Percentiles rank a stretch among this genome's conserved stretches.
phyloP scores from a whole-genome alignment of 176 grass and related monocot genomes.

The Musa schizocarpa region DNA sequence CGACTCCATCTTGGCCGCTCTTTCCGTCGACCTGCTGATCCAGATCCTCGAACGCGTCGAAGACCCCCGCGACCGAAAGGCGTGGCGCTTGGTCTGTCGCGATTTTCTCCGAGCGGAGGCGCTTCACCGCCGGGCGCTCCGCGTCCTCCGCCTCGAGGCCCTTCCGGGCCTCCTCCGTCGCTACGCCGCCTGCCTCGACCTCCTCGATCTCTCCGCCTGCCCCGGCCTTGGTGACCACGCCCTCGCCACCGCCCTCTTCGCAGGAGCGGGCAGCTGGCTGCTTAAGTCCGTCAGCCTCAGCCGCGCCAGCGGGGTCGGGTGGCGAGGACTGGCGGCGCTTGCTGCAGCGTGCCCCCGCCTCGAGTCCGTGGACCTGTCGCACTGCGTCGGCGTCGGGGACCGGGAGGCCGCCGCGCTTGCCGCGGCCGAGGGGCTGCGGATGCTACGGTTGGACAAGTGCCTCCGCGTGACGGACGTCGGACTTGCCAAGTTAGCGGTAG shows the following conservation, averaged over 20 bases:
- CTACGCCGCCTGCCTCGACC: slow-evolving; percentile 34
- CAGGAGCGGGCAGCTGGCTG: background rate
- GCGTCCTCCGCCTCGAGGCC: slow-evolving; percentile 54
- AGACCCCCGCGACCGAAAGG: slow-evolving; percentile 58
- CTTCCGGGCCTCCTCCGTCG: slow-evolving; percentile 51
- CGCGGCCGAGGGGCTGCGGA: slow-evolving; percentile 29
- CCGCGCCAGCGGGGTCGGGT: slow-evolving; percentile 58
- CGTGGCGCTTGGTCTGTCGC: slow-evolving; percentile 66
- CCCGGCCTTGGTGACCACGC: slow-evolving; percentile 58
- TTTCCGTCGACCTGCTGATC: slow-evolving; percentile 63
- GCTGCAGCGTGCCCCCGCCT: slow-evolving; percentile 55
- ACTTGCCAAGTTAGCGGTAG: slow-evolving; percentile 75
- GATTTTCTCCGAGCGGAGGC: slow-evolving; percentile 59
- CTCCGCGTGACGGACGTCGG: slow-evolving; percentile 76
- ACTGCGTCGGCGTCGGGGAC: slow-evolving; percentile 71
- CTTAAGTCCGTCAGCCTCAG: slow-evolving; percentile 47
- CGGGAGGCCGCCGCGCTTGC: slow-evolving; percentile 63
- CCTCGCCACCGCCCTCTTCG: slow-evolving; percentile 35
- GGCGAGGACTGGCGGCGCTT: slow-evolving; percentile 67
- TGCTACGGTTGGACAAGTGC: slow-evolving; percentile 73
- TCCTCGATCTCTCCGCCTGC: slow-evolving; percentile 71
- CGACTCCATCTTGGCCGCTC: slow-evolving; percentile 6
- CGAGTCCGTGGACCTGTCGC: slow-evolving; percentile 74
- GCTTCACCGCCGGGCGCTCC: slow-evolving; percentile 47
- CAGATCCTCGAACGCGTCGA: slow-evolving; percentile 62